Evolutionary conservation across 2,329 filamentous ascomycete genomes (phyloP), one percentile per base, ranked within the genome.

Genomic region (Fusarium buxicola): DNA sequence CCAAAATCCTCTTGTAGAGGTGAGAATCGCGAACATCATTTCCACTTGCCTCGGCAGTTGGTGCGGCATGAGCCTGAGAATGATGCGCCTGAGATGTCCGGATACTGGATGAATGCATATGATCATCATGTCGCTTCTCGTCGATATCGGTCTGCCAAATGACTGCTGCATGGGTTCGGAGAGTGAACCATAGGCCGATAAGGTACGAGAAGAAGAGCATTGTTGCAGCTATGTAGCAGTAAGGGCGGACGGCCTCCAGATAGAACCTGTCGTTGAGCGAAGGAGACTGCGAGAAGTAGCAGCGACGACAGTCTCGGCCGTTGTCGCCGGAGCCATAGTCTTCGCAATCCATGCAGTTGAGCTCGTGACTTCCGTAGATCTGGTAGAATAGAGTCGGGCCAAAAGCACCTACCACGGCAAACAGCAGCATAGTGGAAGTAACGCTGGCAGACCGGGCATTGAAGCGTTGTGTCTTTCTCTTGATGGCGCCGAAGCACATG

Each of bases 401-500:
- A 76, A 99, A 99, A 8, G 94, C 92, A 60, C 92, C 94, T 69
- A 99, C 95, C 34, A 96, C 91, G 21, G 95, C 94, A 74, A 99
- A 99, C 9, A 99, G 83, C 54, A 99, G 80, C 95, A 99, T 99
- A 0, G 95, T 99, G 3, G 94, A 97, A 1, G 94, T 98, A 30
- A 98, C 95, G 73, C 95, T 93, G 27, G 95, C 95, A 30, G 94
- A 98, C 72, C 90, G 92, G 63, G 95, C 94, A 74, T 99, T 99
- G 84, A 99, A 99, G 36, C 95, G 89, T 75, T 99, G 95, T 1
- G 95, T 99, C 80, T 99, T 99, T 70, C 96, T 89, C 80, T 97
- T 97, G 73, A 99, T 89, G 15, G 96, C 96, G 39, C 95, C 95
- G 72, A 97, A 99, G 77, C 95, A 99, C 95, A 99, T 99, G 55